A percentile compares a stretch with the other conserved stretches of the same genome.
Evolutionary conservation across 345 rosid species (phyloP).

Genomic region (Gossypium herbaceum): DNA sequence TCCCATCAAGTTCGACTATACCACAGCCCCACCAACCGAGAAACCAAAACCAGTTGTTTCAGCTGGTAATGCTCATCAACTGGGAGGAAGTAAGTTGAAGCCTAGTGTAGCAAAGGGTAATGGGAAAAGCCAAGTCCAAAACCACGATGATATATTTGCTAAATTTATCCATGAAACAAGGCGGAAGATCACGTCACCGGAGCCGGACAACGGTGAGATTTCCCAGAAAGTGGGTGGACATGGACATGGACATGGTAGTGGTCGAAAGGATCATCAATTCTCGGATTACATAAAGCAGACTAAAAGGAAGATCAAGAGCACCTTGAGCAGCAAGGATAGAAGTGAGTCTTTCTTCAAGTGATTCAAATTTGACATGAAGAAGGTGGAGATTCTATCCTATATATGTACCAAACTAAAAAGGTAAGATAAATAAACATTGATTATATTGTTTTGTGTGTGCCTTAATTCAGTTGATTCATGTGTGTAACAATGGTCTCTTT

Average conservation of each 20-base stretch:
- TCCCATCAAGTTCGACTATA: constrained; percentile 24
- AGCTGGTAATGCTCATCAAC: neutral
- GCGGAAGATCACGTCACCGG: constrained; percentile 22
- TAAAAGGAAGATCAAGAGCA: neutral
- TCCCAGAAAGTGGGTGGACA: neutral
- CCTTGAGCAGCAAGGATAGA: constrained; percentile 7
- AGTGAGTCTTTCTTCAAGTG: constrained; percentile 5
- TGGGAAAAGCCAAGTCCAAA: neutral
- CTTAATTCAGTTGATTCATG: neutral
- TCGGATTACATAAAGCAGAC: constrained; percentile 8
- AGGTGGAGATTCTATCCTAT: neutral
- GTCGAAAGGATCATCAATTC: constrained; percentile 16
- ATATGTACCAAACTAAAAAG: neutral
- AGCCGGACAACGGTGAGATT: constrained; percentile 12
- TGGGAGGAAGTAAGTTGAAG: neutral
- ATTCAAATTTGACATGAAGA: neutral
- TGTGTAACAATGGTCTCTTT: neutral
- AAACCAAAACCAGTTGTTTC: neutral
- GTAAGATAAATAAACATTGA: neutral
- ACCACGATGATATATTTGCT: constrained; percentile 19
- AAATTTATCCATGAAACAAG: constrained; percentile 26
- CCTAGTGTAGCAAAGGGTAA: no score
- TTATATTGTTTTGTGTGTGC: neutral
- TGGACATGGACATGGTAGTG: neutral
- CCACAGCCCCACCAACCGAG: constrained; percentile 6